Conservation (phyloP, 2,329 filamentous ascomycete species). For the Ceratocystis eucalypticola region DNA sequence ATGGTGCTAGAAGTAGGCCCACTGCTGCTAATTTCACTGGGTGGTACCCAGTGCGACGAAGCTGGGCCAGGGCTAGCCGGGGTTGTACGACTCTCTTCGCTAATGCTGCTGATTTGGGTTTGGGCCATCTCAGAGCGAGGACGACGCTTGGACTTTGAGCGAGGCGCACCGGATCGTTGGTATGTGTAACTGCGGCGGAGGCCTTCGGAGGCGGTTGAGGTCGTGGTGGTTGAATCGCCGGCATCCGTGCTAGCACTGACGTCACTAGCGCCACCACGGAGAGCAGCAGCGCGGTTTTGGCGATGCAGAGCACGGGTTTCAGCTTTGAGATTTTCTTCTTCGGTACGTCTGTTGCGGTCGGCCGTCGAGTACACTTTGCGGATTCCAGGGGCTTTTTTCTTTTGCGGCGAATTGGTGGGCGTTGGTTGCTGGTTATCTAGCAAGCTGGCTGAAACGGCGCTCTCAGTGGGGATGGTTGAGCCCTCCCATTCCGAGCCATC, state of each 20-base stretch:
- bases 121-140: slow-evolving; percentile 24
- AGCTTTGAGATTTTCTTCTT: slow-evolving; percentile 40
- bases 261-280: slow-evolving; percentile 17
- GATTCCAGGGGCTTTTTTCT: slow-evolving; percentile 35
- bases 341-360: slow-evolving; percentile 39
- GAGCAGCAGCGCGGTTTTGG: slow-evolving; percentile 30
- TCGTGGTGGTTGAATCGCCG: slow-evolving; percentile 9
- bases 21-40: slow-evolving; percentile 8
- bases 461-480: slow-evolving; percentile 51
- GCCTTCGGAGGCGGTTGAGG: slow-evolving; percentile 11
- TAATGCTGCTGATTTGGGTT: slow-evolving; percentile 21
- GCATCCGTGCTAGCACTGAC: slow-evolving; percentile 11
- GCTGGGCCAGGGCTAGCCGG: background rate
- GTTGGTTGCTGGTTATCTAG: slow-evolving; percentile 44
- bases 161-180: slow-evolving; percentile 29
- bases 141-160: slow-evolving; percentile 20
- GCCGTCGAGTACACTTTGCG: slow-evolving; percentile 49
- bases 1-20: slow-evolving; percentile 12
- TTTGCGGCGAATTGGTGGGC: slow-evolving; percentile 41
- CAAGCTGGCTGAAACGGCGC: slow-evolving; percentile 47
- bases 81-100: background rate
- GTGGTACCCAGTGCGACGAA: slow-evolving; percentile 9
- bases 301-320: slow-evolving; percentile 45
- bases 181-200: slow-evolving; percentile 41
- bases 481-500: slow-evolving; percentile 74